Evolutionary conservation across 1,284 basidiomycete genomes (phyloP), one percentile per base, ranked within the genome.

Genomic region (Tetrapyrgos nigripes): DNA sequence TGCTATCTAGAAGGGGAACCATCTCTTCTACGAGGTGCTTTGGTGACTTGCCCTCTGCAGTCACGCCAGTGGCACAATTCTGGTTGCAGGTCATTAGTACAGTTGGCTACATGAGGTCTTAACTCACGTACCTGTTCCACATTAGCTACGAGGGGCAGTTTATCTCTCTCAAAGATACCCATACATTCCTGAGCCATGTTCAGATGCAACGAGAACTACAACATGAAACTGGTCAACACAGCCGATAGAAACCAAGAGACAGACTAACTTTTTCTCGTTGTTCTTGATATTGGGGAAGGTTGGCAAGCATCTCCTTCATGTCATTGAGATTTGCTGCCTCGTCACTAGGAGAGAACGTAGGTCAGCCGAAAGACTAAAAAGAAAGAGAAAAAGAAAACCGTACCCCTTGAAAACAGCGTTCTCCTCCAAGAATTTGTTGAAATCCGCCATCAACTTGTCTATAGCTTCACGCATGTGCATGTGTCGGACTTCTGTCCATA

Each of bases 291-390:
- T 98, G 95, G 3, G 97, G 96, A 60, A 99, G 73, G 67, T 83
- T 93, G 21, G 97, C 97, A 45, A 99, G 82, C 97, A 99, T 98
- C 70, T 99, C 97, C 73, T 98, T 97, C 92, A 99, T 96, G 74
- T 98, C 96, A 71, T 96, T 96, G 58, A 99, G 77, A 67, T 87
- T 96, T 50, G 92, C 92, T 14, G 89, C 91, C n/a, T 91, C 89
- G 65, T 89, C 87, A 40, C 89, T 91, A 54, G 29, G 55, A 49
- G 47, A 51, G 58, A 53, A 51, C 58, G 44, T 3, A 29, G 14
- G 19, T 17, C 28, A 24, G 4, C 21, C 19, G 60, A 31, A 49
- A 58, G 44, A n/a, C 26, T 9, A 45, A 44, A 29, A 45, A 53
- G 9, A 24, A 50, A 13, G 21, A n/a, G n/a, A 23, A 13, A 6